Base-by-base conservation (phyloP, 352 stramenopile species). In the Pythium diclinum region DNA sequence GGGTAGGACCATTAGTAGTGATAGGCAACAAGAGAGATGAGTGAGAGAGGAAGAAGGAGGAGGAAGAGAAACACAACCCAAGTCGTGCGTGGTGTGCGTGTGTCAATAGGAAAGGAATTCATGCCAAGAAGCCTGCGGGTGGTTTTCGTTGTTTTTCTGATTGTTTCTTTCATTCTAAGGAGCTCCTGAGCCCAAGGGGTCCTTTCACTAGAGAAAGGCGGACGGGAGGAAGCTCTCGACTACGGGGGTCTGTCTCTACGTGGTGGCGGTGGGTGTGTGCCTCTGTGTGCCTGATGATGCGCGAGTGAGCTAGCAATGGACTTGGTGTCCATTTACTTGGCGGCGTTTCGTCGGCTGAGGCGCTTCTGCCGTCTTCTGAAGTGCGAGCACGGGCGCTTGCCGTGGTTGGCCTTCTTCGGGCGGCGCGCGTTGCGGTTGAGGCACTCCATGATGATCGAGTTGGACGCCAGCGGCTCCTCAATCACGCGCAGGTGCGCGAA, bases 321-420 rank as follows among this genome's bases (percentile, higher is more conserved):
- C 19, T 47, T 6, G 14, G 36, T 34, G 10, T 10, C 38, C 55
- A 44, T 76, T 56, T 81, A 79, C 42, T 72, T 72, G 59, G 65
- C 53, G 46, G 59, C 68, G 28, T 72, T 77, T 63, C 76, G 76
- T 67, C 72, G 77, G 56, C 84, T 85, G 49, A 94, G 77, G 14
- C 85, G 85, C 78, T 92, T 92, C 65, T 86, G 79, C 62, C 85
- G 85, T 70, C 85, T 83, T 56, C 81, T 76, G 56, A 86, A 72
- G 76, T 94, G 78, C 62, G 85, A 94, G 76, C 85, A 94, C 54
- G 85, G 85, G 30, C 85, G 85, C 68, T 94, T 94, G 77, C 85
- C 85, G 73, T 92, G 85, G 80, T 94, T 94, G 56, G 85, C 85
- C 83, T 94, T 94, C 76, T 91, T 94, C 23, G 85, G 85, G 30